Evolutionary conservation across 73 alveolate species (phyloP), one percentile per base, ranked within the genome.

Genomic region (Durusdinium trenchii): DNA sequence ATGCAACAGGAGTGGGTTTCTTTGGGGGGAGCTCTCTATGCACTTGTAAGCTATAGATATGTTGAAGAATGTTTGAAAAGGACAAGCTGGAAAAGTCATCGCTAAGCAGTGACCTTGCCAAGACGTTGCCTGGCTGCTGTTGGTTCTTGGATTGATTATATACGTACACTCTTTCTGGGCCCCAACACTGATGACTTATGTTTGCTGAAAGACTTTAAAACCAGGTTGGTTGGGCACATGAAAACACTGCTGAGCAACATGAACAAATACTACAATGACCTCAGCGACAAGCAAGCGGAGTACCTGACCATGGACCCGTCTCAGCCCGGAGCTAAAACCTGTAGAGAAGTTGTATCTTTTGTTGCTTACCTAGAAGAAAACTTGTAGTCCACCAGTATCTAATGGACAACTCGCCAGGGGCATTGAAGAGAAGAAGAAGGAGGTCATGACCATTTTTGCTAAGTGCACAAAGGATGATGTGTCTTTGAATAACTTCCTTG

Each of bases 381-480:
- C n/a, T n/a, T n/a, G n/a, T n/a, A n/a, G n/a, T n/a, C n/a, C n/a
- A n/a, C n/a, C n/a, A n/a, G n/a, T n/a, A n/a, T n/a, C n/a, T n/a
- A n/a, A n/a, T n/a, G n/a, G n/a, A n/a, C n/a, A n/a, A n/a, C n/a
- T n/a, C n/a, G n/a, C n/a, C n/a, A 9, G 6, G 69, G 73, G 2
- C 7, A 47, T 7, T 46, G 92, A 35, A 36, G 46, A 40, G 47
- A 45, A 47, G 73, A 82, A 82, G 73, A 16, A 46, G 35, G 73
- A 46, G 14, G 71, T 50, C 38, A 46, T 81, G 64, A 32, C 12
- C 42, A 23, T 64, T 16, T 26, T 64, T 18, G 79, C 79, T 9
- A 38, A 9, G 12, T 18, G n/a, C 92, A 81, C 92, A 64, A 81
- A 81, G 32, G 92, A 46, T 10, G 92, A 81, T 48, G 92, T 81